Evolutionary conservation across 805 yeast genomes (phyloP), one percentile per base, ranked within the genome.

Genomic region (Candida nemodendra): DNA sequence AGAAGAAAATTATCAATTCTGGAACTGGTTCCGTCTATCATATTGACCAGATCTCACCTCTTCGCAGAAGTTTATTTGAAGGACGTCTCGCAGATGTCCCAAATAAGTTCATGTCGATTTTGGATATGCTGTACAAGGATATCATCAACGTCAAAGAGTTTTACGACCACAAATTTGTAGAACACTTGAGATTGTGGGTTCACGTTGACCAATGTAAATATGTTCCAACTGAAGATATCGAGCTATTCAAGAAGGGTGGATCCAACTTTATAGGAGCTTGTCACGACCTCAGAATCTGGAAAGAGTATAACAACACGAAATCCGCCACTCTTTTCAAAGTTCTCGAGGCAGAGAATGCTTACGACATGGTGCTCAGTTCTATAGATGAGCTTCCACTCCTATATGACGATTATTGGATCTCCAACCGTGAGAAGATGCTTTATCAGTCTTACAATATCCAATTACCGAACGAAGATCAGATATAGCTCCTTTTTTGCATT

Each of bases 211-310:
- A 65, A 43, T 67, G 72, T 44, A 42, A 59, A 2, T 67, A 67
- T 34, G 64, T 67, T 22, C 72, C 71, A n/a, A 55, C 56, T 23
- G 71, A 66, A 44, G 72, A 66, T 38, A 59, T 64, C 29, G 54
- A 50, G 25, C 50, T 54, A 31, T 64, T 65, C 41, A 59, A 57
- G 33, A 50, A 49, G 27, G 64, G 64, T 12, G 61, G 59, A 9
- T 51, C 61, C 12, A 59, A 58, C 15, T 66, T 60, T 45, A 64
- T 67, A 30, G 72, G 72, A 9, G 68, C 68, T 23, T 67, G 72
- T 49, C 72, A 66, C 44, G 69, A 66, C 38, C 45, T 49, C 19
- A 35, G 54, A 13, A 62, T 67, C 28, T 66, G 69, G 71, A 51
- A 51, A 34, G 68, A 65, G 36, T 67, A 62, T 42, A 61, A 64